Conservation (phyloP, 257 asterid species). For the Solanum neorickii region DNA sequence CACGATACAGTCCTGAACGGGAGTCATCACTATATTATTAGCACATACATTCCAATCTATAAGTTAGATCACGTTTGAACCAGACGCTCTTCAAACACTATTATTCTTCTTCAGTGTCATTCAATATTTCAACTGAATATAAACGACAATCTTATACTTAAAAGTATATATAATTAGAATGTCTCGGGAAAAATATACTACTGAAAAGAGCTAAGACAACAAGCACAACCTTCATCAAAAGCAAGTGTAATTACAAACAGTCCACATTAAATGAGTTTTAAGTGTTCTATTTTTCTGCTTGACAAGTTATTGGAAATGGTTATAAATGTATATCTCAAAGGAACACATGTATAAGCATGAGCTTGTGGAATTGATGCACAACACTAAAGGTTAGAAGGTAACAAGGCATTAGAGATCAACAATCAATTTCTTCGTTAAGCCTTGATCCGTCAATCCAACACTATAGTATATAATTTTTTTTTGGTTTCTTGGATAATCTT, state of each 20-base stretch:
- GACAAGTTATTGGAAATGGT: background rate
- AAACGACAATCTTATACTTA: background rate
- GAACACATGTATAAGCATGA: background rate
- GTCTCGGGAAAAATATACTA: background rate
- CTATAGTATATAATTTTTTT: background rate
- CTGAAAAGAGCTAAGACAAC: background rate
- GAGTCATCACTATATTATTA: background rate
- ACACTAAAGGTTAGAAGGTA: background rate
- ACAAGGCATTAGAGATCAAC: background rate
- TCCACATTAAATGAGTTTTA: background rate
- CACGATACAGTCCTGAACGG: background rate
- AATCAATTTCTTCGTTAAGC: background rate
- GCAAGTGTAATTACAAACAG: background rate
- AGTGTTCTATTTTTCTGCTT: background rate
- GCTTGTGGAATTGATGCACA: background rate
- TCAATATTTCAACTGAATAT: background rate
- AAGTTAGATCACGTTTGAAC: background rate
- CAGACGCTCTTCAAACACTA: background rate
- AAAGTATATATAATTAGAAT: background rate
- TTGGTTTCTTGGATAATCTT: background rate
- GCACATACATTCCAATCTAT: background rate
- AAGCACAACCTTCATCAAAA: background rate
- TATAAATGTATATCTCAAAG: background rate
- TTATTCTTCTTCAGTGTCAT: background rate
- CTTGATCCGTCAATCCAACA: background rate